phyloP scores from a whole-genome alignment of 1,139 yeast species.

The Lizanozyma gosingica region DNA sequence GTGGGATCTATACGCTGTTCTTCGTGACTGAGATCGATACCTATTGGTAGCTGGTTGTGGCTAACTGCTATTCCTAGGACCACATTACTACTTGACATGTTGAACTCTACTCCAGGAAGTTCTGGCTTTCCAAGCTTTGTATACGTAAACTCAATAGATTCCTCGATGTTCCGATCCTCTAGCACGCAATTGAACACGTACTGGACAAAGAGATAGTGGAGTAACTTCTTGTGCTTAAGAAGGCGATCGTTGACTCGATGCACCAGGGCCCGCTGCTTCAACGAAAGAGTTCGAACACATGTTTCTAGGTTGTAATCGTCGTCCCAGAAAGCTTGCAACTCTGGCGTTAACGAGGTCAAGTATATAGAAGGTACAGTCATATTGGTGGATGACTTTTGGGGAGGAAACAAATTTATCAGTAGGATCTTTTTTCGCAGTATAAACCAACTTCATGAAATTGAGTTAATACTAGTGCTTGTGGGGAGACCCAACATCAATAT shows the following conservation, averaged over 20 bases:
- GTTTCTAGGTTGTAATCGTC: background rate
- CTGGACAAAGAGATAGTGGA: background rate
- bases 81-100: background rate
- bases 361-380: background rate
- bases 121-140: background rate
- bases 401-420: too few relatives aligned
- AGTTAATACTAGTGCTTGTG: too few relatives aligned
- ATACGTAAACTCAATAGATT: background rate
- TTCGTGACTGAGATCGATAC: slow-evolving; percentile 35
- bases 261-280: background rate
- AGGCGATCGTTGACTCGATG: background rate
- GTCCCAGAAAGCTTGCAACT: background rate
- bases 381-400: background rate
- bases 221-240: background rate
- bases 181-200: background rate
- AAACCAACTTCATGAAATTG: too few relatives aligned
- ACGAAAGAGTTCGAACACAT: background rate
- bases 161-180: background rate
- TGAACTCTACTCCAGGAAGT: background rate
- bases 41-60: slow-evolving; percentile 15
- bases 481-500: too few relatives aligned
- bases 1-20: slow-evolving; percentile 20
- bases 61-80: background rate
- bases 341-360: background rate
- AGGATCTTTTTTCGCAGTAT: too few relatives aligned